Percentiles rank a stretch among this genome's conserved stretches.
phyloP scores from a whole-genome alignment of 352 stramenopile genomes.

The Globisporangium mamillatum region DNA sequence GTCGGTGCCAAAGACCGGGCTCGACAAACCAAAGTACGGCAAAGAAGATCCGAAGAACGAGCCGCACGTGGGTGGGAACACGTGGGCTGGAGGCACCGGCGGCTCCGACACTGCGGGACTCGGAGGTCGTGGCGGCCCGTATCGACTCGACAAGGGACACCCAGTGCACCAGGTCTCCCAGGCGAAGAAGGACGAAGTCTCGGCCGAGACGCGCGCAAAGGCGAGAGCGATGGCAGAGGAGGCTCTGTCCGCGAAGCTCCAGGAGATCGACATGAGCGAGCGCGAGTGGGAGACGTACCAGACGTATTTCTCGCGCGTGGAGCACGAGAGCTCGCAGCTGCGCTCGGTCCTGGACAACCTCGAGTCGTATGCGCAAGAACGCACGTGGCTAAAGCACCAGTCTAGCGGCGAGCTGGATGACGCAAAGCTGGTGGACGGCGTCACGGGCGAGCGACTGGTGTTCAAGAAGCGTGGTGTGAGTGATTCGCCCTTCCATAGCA shows the following conservation, averaged over 20 bases:
- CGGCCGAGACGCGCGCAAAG: constrained; percentile 67
- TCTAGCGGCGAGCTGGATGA: constrained; percentile 95
- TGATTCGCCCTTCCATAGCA: constrained; percentile 46
- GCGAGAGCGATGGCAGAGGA: constrained; percentile 71
- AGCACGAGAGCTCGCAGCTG: constrained; percentile 76
- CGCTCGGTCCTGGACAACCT: constrained; percentile 80
- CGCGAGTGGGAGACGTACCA: constrained; percentile 82
- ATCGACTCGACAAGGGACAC: constrained; percentile 93
- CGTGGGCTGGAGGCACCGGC: constrained; percentile 91
- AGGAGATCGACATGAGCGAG: constrained; percentile 85
- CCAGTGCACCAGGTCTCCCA: constrained; percentile 93
- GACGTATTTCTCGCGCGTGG: constrained; percentile 64
- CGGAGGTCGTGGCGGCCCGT: constrained; percentile 93
- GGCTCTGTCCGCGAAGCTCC: constrained; percentile 61
- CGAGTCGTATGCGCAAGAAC: constrained; percentile 82
- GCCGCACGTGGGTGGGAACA: constrained; percentile 94
- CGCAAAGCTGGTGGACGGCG: constrained; percentile 90
- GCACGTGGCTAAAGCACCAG: constrained; percentile 93
- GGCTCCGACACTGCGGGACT: constrained; percentile 92
- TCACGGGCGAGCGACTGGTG: constrained; percentile 90
- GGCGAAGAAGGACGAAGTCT: constrained; percentile 92
- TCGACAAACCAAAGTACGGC: constrained; percentile 88
- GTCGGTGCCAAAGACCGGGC: constrained; percentile 64
- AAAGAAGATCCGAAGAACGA: constrained; percentile 94
- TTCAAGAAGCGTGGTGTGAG: constrained; percentile 90